Base-by-base conservation (phyloP, 2,329 filamentous ascomycete genomes). In the Fusarium tricinctum region DNA sequence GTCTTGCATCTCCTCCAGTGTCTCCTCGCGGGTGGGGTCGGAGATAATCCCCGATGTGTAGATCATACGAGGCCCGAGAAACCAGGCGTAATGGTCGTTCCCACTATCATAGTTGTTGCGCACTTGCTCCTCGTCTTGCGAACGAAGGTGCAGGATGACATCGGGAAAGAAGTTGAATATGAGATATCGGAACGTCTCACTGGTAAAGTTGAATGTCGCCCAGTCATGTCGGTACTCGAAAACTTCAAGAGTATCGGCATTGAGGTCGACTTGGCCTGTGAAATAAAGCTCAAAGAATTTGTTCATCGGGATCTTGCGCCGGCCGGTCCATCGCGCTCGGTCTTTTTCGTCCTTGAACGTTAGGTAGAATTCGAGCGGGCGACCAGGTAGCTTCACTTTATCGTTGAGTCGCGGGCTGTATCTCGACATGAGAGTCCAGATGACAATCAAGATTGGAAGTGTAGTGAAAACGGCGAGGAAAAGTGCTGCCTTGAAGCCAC, bases 211-310 rank as follows among this genome's bases (percentile, higher is more conserved):
- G 83, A 97, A 97, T 82, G 87, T 95, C 73, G 92, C 92, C 94
- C 94, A 97, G 79, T 97, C 95, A 79, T 97, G 94, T 76, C 94
- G 86, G 83, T 94, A 94, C 81, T 97, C 95, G 78, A 97, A 81
- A 44, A 92, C 84, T 76, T 97, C 94, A 63, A 97, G 85, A 72
- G 86, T 87, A 80, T 97, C 94, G 59, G 93, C 93, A 78, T 97
- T 97, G 84, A 97, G 92, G 72, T 97, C 93, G 66, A 97, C 93
- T 63, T 95, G 88, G 63, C 92, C 92, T 74, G 93, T 90, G 79
- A 97, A 95, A 85, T 97, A 97, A 88, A 94, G 95, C 81, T 97
- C 94, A 76, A 95, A 90, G 84, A 97, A 97, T 15, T 92, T 95
- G 82, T 95, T 90, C 84, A 95, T 89, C 39, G 93, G 90, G 62